Conservation (phyloP, 2,329 filamentous ascomycete genomes). For the Colletotrichum cordylinicola region DNA sequence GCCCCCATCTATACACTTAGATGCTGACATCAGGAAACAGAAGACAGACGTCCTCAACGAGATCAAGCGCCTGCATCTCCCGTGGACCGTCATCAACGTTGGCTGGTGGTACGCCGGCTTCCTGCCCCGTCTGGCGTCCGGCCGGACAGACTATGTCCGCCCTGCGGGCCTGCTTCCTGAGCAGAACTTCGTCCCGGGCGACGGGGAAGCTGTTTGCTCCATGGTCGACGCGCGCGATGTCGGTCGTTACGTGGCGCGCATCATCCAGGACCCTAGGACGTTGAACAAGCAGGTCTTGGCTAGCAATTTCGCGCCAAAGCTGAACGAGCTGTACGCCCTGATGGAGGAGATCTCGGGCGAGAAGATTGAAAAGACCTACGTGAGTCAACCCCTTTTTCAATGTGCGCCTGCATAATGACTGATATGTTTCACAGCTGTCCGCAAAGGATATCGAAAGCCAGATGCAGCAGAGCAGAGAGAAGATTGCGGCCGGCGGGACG, state of each 20-base stretch:
- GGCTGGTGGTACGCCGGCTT: conserved; percentile 63
- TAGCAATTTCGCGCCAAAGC: conserved; percentile 49
- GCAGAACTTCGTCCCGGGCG: conserved; percentile 44
- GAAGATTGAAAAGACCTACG: conserved; percentile 41
- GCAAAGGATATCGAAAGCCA: neutral
- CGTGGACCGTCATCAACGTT: conserved; percentile 62
- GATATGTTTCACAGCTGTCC: neutral
- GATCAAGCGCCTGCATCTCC: conserved; percentile 51
- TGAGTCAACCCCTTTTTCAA: neutral
- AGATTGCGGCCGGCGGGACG: neutral
- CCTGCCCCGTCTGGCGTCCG: conserved; percentile 32
- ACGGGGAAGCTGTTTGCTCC: conserved; percentile 47
- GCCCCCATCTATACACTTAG: no score
- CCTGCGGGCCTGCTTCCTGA: conserved; percentile 33
- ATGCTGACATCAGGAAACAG: neutral
- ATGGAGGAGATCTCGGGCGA: conserved; percentile 56
- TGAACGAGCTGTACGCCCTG: conserved; percentile 49
- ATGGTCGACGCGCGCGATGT: conserved; percentile 58
- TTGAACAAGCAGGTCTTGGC: conserved; percentile 57
- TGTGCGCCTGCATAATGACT: rapidly evolving
- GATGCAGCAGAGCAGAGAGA: neutral
- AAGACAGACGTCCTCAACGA: conserved; percentile 58
- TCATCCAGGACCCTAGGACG: conserved; percentile 57
- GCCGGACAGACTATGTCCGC: conserved; percentile 40
- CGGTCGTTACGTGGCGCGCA: conserved; percentile 53